Evolutionary conservation across 83 land plant species (phyloP).

Genomic region (Diphasiastrum complanatum): DNA sequence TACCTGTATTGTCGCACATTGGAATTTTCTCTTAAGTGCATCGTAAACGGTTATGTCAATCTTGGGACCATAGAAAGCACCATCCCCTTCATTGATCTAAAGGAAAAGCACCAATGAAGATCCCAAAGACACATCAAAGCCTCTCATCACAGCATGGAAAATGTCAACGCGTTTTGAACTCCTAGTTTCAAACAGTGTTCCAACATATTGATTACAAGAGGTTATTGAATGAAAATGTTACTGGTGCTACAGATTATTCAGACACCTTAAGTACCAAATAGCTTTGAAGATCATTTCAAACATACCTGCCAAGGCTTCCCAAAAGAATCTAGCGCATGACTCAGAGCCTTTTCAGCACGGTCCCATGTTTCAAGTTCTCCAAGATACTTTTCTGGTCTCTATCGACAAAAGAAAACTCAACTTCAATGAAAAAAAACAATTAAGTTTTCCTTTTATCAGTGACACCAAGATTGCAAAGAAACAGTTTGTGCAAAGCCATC

Average conservation of each 20-base stretch:
- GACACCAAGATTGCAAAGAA: no score
- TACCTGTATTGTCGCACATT: slow-evolving; percentile 98
- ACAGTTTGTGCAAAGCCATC: no score
- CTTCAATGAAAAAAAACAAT: slow-evolving; percentile 4
- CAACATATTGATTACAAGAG: not conserved
- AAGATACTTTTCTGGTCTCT: slow-evolving; percentile 92
- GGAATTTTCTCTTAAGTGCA: slow-evolving; percentile 94
- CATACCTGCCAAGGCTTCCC: slow-evolving; percentile 93
- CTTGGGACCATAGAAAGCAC: slow-evolving; percentile 99
- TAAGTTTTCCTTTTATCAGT: no score
- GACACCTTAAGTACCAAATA: no score
- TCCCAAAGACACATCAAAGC: no score
- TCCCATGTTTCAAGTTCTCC: slow-evolving; percentile 88
- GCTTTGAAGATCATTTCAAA: not conserved
- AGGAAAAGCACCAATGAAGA: not conserved
- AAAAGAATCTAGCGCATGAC: slow-evolving; percentile 77
- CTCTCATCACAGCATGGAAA: not conserved
- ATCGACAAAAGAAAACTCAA: slow-evolving; percentile 5
- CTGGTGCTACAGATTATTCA: not conserved
- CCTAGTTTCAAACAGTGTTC: no score
- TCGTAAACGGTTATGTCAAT: slow-evolving; percentile 96
- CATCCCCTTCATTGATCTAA: slow-evolving; percentile 97
- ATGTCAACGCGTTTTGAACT: not conserved
- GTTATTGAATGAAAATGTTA: not conserved
- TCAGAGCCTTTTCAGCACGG: slow-evolving; percentile 74